phyloP scores from a whole-genome alignment of 257 asterid species.

The Euphrasia confusa region DNA sequence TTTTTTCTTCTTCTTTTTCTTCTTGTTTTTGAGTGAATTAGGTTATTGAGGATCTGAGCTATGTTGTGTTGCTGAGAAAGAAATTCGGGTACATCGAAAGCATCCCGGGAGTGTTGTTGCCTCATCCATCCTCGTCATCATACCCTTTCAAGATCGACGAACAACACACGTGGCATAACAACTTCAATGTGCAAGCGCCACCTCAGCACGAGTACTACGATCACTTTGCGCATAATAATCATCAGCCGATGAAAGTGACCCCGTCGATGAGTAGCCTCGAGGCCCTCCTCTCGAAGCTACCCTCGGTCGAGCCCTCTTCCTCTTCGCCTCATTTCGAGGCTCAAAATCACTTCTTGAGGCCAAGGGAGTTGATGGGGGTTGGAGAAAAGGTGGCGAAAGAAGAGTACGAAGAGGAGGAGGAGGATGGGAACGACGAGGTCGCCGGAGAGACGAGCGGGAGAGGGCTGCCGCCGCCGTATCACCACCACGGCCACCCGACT shows the following conservation, averaged over 20 bases:
- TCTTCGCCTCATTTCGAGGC: constrained; percentile 33
- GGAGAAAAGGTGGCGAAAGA: constrained; percentile 48
- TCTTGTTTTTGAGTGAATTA: constrained; percentile 14
- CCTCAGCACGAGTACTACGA: constrained; percentile 31
- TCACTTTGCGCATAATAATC: constrained; percentile 25
- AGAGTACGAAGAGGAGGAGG: constrained; percentile 46
- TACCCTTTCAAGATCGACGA: constrained; percentile 45
- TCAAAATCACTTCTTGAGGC: constrained; percentile 34
- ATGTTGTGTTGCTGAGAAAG: constrained; percentile 83
- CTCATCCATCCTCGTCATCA: constrained; percentile 85
- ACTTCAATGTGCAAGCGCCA: constrained; percentile 18
- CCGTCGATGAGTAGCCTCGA: constrained; percentile 98
- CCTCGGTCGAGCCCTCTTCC: constrained; percentile 58
- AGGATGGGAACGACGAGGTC: constrained; percentile 24
- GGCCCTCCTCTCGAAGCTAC: constrained; percentile 89
- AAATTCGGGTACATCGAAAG: constrained; percentile 85
- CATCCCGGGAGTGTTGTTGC: constrained; percentile 91
- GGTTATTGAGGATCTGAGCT: constrained; percentile 93
- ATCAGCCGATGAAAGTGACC: constrained; percentile 52
- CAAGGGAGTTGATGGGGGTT: constrained; percentile 36
- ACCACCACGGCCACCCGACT: constrained; percentile 22
- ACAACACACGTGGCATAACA: constrained; percentile 42
- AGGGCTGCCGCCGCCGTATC: constrained; percentile 31
- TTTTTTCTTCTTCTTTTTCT: too few relatives aligned
- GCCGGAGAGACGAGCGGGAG: constrained; percentile 40